Evolutionary conservation across 2,329 filamentous ascomycete genomes (phyloP).

Genomic region (Neopestalotiopsis rosae): DNA sequence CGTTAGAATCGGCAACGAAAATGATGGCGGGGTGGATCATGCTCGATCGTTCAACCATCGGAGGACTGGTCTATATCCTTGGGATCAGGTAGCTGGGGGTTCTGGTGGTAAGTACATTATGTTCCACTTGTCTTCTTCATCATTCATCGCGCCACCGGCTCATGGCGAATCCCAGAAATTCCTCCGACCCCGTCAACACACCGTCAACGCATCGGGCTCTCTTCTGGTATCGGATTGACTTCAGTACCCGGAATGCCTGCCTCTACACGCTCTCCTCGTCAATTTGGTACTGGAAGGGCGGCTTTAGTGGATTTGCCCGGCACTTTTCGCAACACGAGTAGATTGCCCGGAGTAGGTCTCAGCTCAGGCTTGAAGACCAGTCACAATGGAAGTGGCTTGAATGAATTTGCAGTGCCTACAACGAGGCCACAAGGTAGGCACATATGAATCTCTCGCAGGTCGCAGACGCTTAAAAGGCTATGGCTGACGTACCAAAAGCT

Average conservation of each 20-base stretch:
- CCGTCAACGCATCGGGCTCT: conserved; percentile 35
- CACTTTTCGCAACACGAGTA: conserved; percentile 23
- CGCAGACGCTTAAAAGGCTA: neutral
- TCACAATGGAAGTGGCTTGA: conserved; percentile 24
- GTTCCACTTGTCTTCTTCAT: neutral
- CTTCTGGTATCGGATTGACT: conserved; percentile 32
- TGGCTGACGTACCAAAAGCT: conserved; percentile 4
- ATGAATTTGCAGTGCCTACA: conserved; percentile 23
- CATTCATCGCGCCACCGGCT: conserved; percentile 12
- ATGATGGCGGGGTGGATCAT: conserved; percentile 20
- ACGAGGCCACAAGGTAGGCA: conserved; percentile 31
- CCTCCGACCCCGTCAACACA: conserved; percentile 41
- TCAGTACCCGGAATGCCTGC: conserved; percentile 37
- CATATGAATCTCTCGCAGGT: too few species aligned
- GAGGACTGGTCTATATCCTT: neutral
- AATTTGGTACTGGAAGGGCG: conserved; percentile 24
- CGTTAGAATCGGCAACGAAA: neutral
- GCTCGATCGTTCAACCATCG: neutral
- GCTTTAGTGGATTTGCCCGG: conserved; percentile 24
- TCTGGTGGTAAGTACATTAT: neutral
- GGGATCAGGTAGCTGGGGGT: neutral
- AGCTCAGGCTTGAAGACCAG: conserved; percentile 36
- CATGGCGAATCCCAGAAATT: conserved; percentile 27
- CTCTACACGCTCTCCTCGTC: conserved; percentile 31
- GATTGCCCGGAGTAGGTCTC: conserved; percentile 31